Evolutionary conservation across 148 eudicot species (phyloP).

Genomic region (Rhododendron simsii): DNA sequence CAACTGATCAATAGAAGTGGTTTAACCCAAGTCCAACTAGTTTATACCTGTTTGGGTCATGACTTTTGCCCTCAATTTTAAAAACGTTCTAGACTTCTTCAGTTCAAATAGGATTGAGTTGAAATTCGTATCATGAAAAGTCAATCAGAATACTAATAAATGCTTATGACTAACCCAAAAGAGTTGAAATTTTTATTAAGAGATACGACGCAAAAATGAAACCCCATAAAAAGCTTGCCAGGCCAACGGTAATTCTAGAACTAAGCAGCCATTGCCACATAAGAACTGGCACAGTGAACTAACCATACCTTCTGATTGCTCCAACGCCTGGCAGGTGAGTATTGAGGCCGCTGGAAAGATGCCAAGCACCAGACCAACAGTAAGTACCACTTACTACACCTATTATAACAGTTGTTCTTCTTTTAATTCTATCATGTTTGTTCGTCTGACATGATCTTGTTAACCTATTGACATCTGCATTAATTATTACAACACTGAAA

Average conservation of each 20-base stretch:
- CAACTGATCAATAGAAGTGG: neutral
- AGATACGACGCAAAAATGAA: neutral
- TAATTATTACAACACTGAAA: neutral
- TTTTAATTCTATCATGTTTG: neutral
- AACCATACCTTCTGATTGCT: neutral
- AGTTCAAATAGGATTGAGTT: neutral
- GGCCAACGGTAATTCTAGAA: neutral
- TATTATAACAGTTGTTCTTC: neutral
- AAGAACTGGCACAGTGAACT: neutral
- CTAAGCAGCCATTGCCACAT: neutral
- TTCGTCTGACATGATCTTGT: neutral
- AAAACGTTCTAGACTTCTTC: neutral
- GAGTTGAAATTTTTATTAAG: neutral
- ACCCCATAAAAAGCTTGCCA: neutral
- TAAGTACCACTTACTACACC: constrained; percentile 26
- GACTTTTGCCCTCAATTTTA: neutral
- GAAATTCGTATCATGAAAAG: neutral
- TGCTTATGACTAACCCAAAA: neutral
- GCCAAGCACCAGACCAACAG: constrained; percentile 85
- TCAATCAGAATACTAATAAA: neutral
- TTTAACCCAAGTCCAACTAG: neutral
- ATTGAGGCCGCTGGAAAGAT: constrained; percentile 31
- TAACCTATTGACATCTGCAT: neutral
- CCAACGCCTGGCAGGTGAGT: constrained; percentile 10
- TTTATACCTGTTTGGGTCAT: neutral